A percentile compares a stretch with the other conserved stretches of the same genome.
phyloP scores from a whole-genome alignment of 305 asterid genomes.

The Rubia peregrina region DNA sequence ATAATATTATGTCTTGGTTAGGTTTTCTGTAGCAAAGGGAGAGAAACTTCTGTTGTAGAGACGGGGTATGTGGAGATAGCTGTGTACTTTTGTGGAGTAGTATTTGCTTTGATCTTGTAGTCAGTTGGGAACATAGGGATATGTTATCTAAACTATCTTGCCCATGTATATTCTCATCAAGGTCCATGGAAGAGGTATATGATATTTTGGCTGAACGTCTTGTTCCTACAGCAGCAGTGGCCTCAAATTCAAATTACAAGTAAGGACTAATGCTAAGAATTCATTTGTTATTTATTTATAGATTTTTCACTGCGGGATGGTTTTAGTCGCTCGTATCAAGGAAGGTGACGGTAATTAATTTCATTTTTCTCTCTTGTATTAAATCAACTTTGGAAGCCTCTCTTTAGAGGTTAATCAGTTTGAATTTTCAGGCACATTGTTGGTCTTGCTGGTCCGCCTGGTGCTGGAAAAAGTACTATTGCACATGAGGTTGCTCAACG shows the following conservation, averaged over 20 bases:
- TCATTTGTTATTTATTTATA: not conserved
- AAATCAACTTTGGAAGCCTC: not conserved
- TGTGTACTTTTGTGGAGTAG: not conserved
- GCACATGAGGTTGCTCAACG: slow-evolving; percentile 69
- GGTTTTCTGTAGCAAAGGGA: slow-evolving; percentile 55
- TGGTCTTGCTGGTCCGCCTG: slow-evolving; percentile 97
- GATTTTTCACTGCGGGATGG: not conserved
- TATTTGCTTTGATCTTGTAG: not conserved
- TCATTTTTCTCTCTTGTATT: not conserved
- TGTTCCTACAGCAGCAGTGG: slow-evolving; percentile 74
- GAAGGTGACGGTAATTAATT: not conserved
- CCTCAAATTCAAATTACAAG: slow-evolving; percentile 65
- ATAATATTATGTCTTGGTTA: slow-evolving; percentile 25
- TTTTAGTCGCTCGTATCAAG: not conserved
- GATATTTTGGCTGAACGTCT: slow-evolving; percentile 76
- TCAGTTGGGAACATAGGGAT: too few species aligned
- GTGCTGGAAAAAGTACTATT: slow-evolving; percentile 88
- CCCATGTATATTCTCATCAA: slow-evolving; percentile 22
- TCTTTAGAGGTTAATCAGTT: slow-evolving; percentile 16
- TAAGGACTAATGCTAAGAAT: slow-evolving; percentile 27
- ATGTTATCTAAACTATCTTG: not conserved
- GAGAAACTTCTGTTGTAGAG: slow-evolving; percentile 54
- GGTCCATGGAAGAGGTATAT: slow-evolving; percentile 83
- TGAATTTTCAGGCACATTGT: slow-evolving; percentile 57
- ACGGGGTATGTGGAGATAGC: slow-evolving; percentile 50